Conservation (phyloP, 1,284 basidiomycete genomes). For the Tilletia caries region DNA sequence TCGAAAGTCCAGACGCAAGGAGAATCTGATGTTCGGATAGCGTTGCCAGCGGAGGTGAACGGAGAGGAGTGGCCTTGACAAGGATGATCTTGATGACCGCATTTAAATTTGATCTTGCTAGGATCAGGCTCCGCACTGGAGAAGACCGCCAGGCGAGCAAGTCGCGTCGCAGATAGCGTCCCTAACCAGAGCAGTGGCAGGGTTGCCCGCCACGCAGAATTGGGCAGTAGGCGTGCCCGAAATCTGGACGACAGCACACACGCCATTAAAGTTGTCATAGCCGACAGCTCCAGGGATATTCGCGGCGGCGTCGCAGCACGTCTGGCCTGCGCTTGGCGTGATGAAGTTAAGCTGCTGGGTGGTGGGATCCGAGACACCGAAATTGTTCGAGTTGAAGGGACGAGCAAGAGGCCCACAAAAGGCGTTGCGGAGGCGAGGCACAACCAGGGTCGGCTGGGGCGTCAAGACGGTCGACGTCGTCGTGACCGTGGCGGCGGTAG, state of each 20-base stretch:
- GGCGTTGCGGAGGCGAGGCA: neutral
- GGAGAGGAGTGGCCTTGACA: too few relatives aligned
- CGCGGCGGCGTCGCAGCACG: neutral
- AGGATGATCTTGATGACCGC: too few relatives aligned
- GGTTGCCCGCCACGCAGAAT: neutral
- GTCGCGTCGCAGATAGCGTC: too few relatives aligned
- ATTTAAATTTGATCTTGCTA: too few relatives aligned
- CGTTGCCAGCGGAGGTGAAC: too few relatives aligned
- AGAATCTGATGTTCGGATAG: too few relatives aligned
- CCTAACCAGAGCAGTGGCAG: neutral
- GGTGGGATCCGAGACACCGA: neutral
- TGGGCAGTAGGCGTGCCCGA: neutral
- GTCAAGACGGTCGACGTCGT: neutral
- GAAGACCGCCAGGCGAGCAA: too few relatives aligned
- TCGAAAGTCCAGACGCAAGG: too few relatives aligned
- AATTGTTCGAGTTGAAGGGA: neutral
- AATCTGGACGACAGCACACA: neutral
- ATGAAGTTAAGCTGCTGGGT: neutral
- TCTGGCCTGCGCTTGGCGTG: neutral
- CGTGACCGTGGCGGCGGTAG: neutral
- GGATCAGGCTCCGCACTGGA: too few relatives aligned
- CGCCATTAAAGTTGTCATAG: neutral
- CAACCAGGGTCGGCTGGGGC: conserved; percentile 7
- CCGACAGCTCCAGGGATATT: neutral
- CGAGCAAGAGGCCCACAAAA: neutral